Conservation (phyloP, 768 basidiomycete species). For the Nidularia sp. region DNA sequence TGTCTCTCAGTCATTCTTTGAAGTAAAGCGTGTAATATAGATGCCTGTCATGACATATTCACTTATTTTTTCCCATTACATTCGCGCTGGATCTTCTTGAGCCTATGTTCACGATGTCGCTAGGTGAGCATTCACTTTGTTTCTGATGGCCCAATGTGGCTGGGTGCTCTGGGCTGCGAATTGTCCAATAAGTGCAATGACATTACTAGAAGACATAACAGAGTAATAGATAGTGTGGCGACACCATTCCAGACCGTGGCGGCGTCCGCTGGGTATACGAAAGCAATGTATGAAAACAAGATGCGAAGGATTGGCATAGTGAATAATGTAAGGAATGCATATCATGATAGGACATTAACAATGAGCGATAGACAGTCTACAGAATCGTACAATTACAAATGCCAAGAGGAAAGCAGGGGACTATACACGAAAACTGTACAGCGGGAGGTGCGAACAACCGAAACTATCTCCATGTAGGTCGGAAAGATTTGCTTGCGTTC, state of each 20-base stretch:
- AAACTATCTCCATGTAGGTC: slow-evolving; percentile 56
- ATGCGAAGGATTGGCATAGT: slow-evolving; percentile 1
- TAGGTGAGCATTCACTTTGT: too few relatives aligned
- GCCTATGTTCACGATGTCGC: too few relatives aligned
- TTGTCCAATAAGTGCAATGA: too few relatives aligned
- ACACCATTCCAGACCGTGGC: neutral
- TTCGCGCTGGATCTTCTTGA: neutral
- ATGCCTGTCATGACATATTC: neutral
- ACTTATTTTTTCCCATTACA: slow-evolving; percentile 3
- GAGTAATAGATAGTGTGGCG: neutral
- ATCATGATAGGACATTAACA: slow-evolving; percentile 5
- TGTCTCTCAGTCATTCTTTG: slow-evolving; percentile 70
- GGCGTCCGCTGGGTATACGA: slow-evolving; percentile 13
- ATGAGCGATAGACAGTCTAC: slow-evolving; percentile 5
- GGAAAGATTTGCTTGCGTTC: slow-evolving; percentile 39
- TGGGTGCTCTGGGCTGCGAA: too few relatives aligned
- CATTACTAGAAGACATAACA: neutral
- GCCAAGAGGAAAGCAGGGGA: slow-evolving; percentile 8
- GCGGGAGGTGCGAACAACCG: neutral
- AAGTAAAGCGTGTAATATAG: slow-evolving; percentile 86
- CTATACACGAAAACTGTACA: neutral
- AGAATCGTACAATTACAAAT: slow-evolving; percentile 7
- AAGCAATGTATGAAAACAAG: slow-evolving; percentile 1
- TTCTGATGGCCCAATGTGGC: too few relatives aligned
- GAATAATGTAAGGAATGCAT: slow-evolving; percentile 6